phyloP scores from a whole-genome alignment of 2,329 filamentous ascomycete genomes.

The Phialemonium atrogriseum region DNA sequence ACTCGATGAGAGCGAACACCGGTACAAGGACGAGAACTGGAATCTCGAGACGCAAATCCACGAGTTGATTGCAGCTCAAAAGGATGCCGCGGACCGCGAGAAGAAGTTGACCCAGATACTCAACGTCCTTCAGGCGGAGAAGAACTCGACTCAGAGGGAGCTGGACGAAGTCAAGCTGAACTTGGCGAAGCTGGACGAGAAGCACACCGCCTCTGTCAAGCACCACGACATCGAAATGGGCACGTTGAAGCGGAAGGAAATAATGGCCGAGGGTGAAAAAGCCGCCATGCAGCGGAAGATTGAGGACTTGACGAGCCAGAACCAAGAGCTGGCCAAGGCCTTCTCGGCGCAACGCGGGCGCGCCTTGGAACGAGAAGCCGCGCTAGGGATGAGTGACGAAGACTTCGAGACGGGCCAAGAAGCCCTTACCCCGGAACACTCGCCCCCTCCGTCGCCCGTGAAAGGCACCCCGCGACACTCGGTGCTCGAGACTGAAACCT shows the following conservation, averaged over 20 bases:
- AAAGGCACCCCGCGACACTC: conserved; percentile 89
- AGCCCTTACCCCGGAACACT: conserved; percentile 75
- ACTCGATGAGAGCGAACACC: conserved; percentile 87
- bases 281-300: conserved; percentile 73
- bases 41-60: conserved; percentile 88
- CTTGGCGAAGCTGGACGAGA: conserved; percentile 72
- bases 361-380: conserved; percentile 54
- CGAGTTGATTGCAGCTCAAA: conserved; percentile 65
- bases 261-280: conserved; percentile 70
- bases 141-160: conserved; percentile 71
- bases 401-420: conserved; percentile 58
- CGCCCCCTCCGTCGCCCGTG: conserved; percentile 80
- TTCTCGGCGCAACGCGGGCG: conserved; percentile 67
- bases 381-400: conserved; percentile 51
- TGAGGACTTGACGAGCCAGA: conserved; percentile 80
- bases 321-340: conserved; percentile 81
- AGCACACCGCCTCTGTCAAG: conserved; percentile 68
- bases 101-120: conserved; percentile 71
- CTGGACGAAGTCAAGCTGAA: conserved; percentile 80
- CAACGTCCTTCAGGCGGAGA: conserved; percentile 63
- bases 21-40: conserved; percentile 99
- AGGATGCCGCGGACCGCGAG: conserved; percentile 73
- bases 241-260: conserved; percentile 70
- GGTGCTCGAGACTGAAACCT: conserved; percentile 87
- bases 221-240: conserved; percentile 85